Base-by-base conservation (phyloP, 2,329 filamentous ascomycete genomes). In the Xylariaceae sp. region DNA sequence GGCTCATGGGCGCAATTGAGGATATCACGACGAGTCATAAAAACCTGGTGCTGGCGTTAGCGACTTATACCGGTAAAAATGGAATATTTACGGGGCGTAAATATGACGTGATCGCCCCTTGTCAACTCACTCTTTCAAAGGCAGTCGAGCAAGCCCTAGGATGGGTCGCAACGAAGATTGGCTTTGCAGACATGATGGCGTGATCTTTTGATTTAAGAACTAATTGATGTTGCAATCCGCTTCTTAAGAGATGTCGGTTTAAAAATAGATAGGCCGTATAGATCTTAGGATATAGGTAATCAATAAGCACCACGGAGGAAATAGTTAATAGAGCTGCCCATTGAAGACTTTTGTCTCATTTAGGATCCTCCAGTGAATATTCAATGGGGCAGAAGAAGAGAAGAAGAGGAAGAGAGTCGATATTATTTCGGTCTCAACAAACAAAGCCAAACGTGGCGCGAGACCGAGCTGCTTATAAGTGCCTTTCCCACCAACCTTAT, bases 71-170 rank as follows among this genome's bases (percentile, higher is more conserved):
- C 29, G 12, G 25, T 37, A 34, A 40, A 33, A 43, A 42, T 41
- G n/a, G n/a, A n/a, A n/a, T n/a, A n/a, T n/a, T n/a, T n/a, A n/a
- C n/a, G n/a, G n/a, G n/a, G n/a, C n/a, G n/a, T n/a, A n/a, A n/a
- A 37, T 21, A 47, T 54, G 43, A 45, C 43, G 47, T 49, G 37
- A 51, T 50, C 22, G 42, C 41, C 20, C 19, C 10, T 44, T n/a
- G n/a, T n/a, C 8, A 45, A 70, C 77, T 63, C 75, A 94, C 92
- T 68, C 92, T 79, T 75, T 98, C 93, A 72, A 97, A 98, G 22
- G 93, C 93, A 39, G 93, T 97, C 46, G 91, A 96, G 74, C 91
- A 96, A 54, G 92, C 89, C 68, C 93, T 79, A 27, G 93, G 93
- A 69, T 97, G 92, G 59, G 93, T 97, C 47, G 85, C 89, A 61